Evolutionary conservation across 768 basidiomycete species (phyloP).

Genomic region (Tulasnella sp.): DNA sequence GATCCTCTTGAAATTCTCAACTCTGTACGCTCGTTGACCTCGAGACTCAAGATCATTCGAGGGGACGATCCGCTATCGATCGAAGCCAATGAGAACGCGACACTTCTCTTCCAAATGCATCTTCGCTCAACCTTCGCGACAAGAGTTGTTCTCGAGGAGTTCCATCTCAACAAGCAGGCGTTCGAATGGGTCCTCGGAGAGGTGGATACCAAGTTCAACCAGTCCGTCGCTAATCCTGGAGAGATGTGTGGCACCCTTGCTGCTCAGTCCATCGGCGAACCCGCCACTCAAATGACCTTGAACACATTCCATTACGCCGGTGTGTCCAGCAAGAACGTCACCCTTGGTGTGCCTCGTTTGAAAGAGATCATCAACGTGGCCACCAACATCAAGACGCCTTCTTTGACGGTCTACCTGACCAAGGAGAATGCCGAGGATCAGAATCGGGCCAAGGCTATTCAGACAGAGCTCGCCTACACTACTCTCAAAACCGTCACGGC

Average conservation of each 20-base stretch:
- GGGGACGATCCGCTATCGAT: slow-evolving; percentile 67
- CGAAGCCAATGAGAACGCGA: slow-evolving; percentile 82
- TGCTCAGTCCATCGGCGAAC: slow-evolving; percentile 98
- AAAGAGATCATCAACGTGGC: slow-evolving; percentile 99
- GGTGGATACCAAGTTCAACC: slow-evolving; percentile 93
- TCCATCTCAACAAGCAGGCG: slow-evolving; percentile 83
- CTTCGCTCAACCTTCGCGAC: slow-evolving; percentile 81
- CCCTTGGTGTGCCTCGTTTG: slow-evolving; percentile 95
- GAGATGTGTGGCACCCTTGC: slow-evolving; percentile 99
- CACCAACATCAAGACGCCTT: slow-evolving; percentile 96
- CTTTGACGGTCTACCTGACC: slow-evolving; percentile 83
- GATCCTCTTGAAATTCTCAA: slow-evolving; percentile 82
- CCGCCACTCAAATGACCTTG: slow-evolving; percentile 98
- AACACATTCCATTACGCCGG: slow-evolving; percentile 99
- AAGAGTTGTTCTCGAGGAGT: slow-evolving; percentile 78
- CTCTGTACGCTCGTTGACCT: slow-evolving; percentile 61
- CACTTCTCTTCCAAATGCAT: slow-evolving; percentile 88
- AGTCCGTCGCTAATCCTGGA: slow-evolving; percentile 82
- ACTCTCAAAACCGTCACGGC: slow-evolving; percentile 90
- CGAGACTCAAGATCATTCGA: slow-evolving; percentile 77
- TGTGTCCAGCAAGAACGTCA: slow-evolving; percentile 99
- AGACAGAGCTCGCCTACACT: slow-evolving; percentile 89
- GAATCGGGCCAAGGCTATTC: slow-evolving; percentile 71
- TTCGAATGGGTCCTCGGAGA: slow-evolving; percentile 98
- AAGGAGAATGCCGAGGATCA: slow-evolving; percentile 57